Evolutionary conservation across 2,329 filamentous ascomycete genomes (phyloP).

Genomic region (Colletotrichum sp.): DNA sequence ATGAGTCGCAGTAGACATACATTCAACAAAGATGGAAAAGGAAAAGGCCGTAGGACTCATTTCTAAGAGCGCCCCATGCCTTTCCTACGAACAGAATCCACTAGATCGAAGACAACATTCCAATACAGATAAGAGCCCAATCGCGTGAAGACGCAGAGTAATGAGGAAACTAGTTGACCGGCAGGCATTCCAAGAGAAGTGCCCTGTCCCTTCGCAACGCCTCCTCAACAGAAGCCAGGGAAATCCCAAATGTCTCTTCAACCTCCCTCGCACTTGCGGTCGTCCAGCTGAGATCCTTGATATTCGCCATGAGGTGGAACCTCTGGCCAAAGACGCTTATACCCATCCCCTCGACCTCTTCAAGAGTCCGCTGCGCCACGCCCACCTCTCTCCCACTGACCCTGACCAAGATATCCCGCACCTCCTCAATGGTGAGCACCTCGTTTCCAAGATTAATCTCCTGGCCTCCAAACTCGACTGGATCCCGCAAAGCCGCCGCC

Average conservation of each 20-base stretch:
- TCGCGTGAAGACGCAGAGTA: background rate
- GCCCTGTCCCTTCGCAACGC: conserved; percentile 28
- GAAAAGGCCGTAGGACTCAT: background rate
- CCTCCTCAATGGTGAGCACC: conserved; percentile 32
- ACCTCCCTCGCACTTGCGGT: conserved; percentile 17
- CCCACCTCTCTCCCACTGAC: conserved; percentile 34
- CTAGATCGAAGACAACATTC: rapidly evolving
- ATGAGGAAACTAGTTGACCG: background rate
- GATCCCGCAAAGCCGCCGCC: conserved; percentile 33
- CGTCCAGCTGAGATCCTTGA: conserved; percentile 24
- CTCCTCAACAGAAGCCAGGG: conserved; percentile 30
- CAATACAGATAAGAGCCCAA: rapidly evolving
- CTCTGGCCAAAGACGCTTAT: conserved; percentile 21
- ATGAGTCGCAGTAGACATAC: background rate
- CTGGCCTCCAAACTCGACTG: conserved; percentile 30
- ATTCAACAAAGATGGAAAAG: background rate
- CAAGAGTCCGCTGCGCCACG: conserved; percentile 22
- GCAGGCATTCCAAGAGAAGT: conserved; percentile 16
- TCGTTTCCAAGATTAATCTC: conserved; percentile 35
- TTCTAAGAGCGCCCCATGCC: rapidly evolving
- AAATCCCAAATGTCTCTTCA: conserved; percentile 31
- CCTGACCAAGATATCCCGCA: conserved; percentile 28
- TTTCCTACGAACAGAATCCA: background rate
- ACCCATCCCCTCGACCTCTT: conserved; percentile 25
- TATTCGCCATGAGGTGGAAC: conserved; percentile 31